These are phyloP conservation scores for Gynochthodes officinalis DNA, from an alignment of 257 asterid species.

Conservation along the genomic window DNA sequence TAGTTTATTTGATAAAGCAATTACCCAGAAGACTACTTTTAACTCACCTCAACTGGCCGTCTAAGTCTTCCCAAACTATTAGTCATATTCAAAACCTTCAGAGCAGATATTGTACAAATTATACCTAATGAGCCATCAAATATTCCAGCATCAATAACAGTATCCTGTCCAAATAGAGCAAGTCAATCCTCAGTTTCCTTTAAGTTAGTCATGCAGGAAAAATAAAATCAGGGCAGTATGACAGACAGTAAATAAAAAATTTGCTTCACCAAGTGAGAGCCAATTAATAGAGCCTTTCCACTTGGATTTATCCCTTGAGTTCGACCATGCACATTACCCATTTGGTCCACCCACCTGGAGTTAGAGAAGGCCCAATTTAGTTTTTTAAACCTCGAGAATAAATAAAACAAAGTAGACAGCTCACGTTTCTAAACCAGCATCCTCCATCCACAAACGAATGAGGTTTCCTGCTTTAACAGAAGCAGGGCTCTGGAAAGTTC, in stretches of 20 bases:
- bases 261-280: slow-evolving; percentile 94
- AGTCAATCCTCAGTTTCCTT: slow-evolving; percentile 1
- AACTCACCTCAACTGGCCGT: slow-evolving; percentile 86
- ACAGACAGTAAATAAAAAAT: slow-evolving; percentile 16
- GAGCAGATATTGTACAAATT: slow-evolving; percentile 70
- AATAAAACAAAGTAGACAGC: slow-evolving; percentile 19
- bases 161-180: slow-evolving; percentile 52
- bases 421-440: slow-evolving; percentile 89
- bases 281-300: slow-evolving; percentile 82
- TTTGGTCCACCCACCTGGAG: slow-evolving; percentile 89
- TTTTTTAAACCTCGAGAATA: slow-evolving; percentile 7
- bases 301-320: slow-evolving; percentile 68
- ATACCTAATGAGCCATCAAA: slow-evolving; percentile 93
- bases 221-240: slow-evolving; percentile 5
- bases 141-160: slow-evolving; percentile 92
- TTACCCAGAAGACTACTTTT: background rate
- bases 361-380: slow-evolving; percentile 17
- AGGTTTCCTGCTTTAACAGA: slow-evolving; percentile 68
- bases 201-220: slow-evolving; percentile 6
- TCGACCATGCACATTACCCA: slow-evolving; percentile 98
- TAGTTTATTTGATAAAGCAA: background rate
- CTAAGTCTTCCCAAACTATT: slow-evolving; percentile 61
- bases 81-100: slow-evolving; percentile 62
- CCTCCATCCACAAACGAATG: slow-evolving; percentile 86
- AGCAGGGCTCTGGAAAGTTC: slow-evolving; percentile 96